These are phyloP conservation scores for Aquilaria agallochum DNA, from an alignment of 441 rosid genomes.

Conservation along the genomic window DNA sequence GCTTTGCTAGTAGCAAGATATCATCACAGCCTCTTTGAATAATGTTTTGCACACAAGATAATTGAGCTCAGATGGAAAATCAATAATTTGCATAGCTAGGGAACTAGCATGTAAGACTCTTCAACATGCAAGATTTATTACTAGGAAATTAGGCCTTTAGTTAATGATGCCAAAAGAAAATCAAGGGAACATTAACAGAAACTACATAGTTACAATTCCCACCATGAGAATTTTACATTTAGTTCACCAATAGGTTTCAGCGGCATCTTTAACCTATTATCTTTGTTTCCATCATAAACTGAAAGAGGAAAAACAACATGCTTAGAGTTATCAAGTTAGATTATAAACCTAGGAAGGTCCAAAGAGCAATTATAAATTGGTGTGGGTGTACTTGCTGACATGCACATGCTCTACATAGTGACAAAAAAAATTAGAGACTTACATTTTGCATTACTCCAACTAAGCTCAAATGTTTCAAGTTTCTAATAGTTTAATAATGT, in stretches of 20 bases:
- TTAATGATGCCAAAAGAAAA: constrained; percentile 1
- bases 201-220: constrained; percentile 10
- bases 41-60: constrained; percentile 39
- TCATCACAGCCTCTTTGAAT: constrained; percentile 55
- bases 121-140: constrained; percentile 3
- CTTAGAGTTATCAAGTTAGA: not conserved
- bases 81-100: constrained; percentile 19
- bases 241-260: constrained; percentile 21
- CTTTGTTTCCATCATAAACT: constrained; percentile 20
- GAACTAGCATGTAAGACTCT: constrained; percentile 21
- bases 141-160: constrained; percentile 4
- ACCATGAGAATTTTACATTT: constrained; percentile 21
- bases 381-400: not conserved
- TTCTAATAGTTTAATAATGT: constrained; percentile 22
- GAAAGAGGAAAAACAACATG: constrained; percentile 6
- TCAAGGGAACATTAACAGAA: not conserved
- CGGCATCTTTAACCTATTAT: constrained; percentile 13
- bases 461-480: constrained; percentile 28
- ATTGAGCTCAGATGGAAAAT: constrained; percentile 41
- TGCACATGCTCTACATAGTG: not conserved
- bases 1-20: constrained; percentile 61
- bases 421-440: constrained; percentile 5
- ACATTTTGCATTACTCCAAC: constrained; percentile 33
- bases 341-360: not conserved
- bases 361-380: too few species aligned